Evolutionary conservation across 257 asterid species (phyloP), one percentile per base, ranked within the genome.

Genomic region (Capsicum baccatum): DNA sequence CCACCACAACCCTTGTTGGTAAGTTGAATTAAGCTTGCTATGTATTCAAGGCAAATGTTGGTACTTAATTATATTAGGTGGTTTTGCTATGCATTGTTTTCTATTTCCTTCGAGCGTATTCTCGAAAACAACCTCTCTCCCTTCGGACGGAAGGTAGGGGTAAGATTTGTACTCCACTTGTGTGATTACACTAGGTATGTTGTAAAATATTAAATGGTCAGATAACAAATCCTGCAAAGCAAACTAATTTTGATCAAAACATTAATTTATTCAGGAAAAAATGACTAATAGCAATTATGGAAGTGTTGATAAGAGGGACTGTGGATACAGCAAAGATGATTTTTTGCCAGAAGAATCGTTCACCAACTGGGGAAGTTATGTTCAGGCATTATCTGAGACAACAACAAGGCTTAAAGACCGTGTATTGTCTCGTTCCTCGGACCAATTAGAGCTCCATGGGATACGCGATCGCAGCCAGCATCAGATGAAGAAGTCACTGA

Each of bases 341-440:
- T 88, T 88, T 58, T 86, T 82, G 70, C 91, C 91, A 13, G 89
- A 88, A 73, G 89, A 88, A 82, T 88, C 91, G 19, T 88, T 86
- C 16, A 81, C 85, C 66, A 88, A 86, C 60, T 86, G 89, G 91
- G 60, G 59, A 44, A 88, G 79, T 54, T 88, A 88, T 76, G 76
- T 19, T 42, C 63, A 73, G 66, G 91, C 91, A 44, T 82, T 88
- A 12, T 15, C 14, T n/a, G 87, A 84, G 70, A 84, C 86, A 8
- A n/a, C 19, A 56, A 21, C 58, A 1, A 82, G 91, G 68, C 86
- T 88, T 58, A 86, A 86, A 81, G 84, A 88, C 52, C 89, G 89
- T 8, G 6, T 88, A 35, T 54, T 82, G 9, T 60, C 85, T 19
- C 86, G 89, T 16, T 88, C 91, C 0, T 78, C 80, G 6, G 91